Evolutionary conservation across 352 stramenopile genomes (phyloP).

Genomic region (Phytophthora melonis): DNA sequence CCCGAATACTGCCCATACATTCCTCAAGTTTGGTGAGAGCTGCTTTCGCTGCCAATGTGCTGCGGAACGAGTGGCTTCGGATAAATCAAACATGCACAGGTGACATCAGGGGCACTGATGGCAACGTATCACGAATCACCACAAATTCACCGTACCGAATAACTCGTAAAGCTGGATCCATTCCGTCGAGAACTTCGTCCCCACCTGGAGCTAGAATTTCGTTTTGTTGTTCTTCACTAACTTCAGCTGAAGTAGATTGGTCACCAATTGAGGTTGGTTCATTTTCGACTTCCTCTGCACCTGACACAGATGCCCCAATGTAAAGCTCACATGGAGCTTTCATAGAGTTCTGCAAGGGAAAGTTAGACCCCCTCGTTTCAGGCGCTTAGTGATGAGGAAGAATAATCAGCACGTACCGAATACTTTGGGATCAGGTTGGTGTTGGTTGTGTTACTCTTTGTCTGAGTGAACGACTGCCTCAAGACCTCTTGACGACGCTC

Average conservation of each 20-base stretch:
- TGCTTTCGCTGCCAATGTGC: slow-evolving; percentile 36
- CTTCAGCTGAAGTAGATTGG: background rate
- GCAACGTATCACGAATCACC: background rate
- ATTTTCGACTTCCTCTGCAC: slow-evolving; percentile 6
- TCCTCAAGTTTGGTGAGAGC: slow-evolving; percentile 27
- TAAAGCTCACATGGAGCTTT: slow-evolving; percentile 36
- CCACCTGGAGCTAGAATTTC: background rate
- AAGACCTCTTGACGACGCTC: slow-evolving; percentile 62
- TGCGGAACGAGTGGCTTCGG: slow-evolving; percentile 46
- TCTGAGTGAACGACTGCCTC: slow-evolving; percentile 37
- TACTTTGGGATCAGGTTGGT: slow-evolving; percentile 75
- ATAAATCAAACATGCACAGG: background rate
- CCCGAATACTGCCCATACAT: slow-evolving; percentile 14
- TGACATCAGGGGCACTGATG: background rate
- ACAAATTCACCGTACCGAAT: slow-evolving; percentile 31
- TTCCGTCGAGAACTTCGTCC: background rate
- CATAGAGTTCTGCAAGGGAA: slow-evolving; percentile 42
- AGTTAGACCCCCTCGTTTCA: background rate
- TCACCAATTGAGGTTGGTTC: background rate
- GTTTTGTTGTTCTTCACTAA: too few relatives aligned
- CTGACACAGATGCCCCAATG: slow-evolving; percentile 7
- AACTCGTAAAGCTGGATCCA: slow-evolving; percentile 38
- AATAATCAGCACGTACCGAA: slow-evolving; percentile 38
- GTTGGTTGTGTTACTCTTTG: slow-evolving; percentile 47
- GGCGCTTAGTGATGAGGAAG: background rate